Evolutionary conservation across 2,329 filamentous ascomycete genomes (phyloP), one percentile per base, ranked within the genome.

Genomic region (Penicillium paneum): DNA sequence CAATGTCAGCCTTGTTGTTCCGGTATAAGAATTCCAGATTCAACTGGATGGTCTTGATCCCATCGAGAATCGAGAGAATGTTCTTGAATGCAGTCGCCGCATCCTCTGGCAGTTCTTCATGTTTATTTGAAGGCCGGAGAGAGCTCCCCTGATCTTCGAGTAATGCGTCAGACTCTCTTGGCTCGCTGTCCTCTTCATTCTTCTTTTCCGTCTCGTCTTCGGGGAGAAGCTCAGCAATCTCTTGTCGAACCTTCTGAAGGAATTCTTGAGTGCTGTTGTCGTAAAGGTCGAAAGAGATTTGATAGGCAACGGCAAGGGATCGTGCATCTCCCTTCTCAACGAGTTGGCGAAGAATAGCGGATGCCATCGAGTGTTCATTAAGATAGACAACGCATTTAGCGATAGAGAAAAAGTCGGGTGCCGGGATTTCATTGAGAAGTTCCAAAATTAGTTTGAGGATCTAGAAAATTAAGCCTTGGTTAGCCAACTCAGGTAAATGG

Each of bases 211-310:
- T 47, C 17, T 77, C 72, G 13, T 71, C 64, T 40, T 80, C 77
- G 3, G 74, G 71, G 8, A 75, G 63, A 47, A 76, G 69, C 12
- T 82, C 79, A 0, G 91, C 90, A 31, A 97, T 79, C 42, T 90
- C 86, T 55, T 89, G 85, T 67, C 93, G 87, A 41, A 99, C 90
- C 75, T 94, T 97, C 63, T 87, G 86, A 24, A 99, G 76, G 66
- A 99, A 99, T 71, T 97, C 94, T 67, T 99, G 94, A 0, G 94
- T 97, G 63, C 94, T 94, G 69, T 99, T 99, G 76, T 99, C 94
- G 74, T 97, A 97, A 6, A 99, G 81, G 68, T 99, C 94, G 67
- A 99, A 99, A 1, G 93, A 94, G 54, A 99, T 96, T 72, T 99
- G 94, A 73, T 97, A 99, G 17, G 94, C 94, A 46, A 90, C 88